A percentile compares a stretch with the other conserved stretches of the same genome.
These are phyloP conservation scores for Actinomortierella ambigua DNA, from an alignment of 371 early-diverging fungal species.

Conservation along the genomic window DNA sequence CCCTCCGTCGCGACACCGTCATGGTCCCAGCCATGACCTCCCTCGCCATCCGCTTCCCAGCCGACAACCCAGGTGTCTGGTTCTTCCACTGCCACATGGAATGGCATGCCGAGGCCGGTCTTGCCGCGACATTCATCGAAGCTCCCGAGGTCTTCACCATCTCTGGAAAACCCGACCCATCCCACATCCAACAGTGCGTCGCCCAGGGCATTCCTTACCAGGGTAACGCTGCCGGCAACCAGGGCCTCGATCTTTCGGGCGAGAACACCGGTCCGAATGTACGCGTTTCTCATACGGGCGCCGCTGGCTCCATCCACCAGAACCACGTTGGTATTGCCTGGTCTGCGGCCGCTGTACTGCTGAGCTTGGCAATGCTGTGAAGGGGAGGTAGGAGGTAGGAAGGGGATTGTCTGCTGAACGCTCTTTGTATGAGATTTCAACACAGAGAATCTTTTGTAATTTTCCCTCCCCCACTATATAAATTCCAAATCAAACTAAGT, in stretches of 20 bases:
- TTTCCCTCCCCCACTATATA: too few relatives aligned
- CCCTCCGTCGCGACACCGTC: slow-evolving; percentile 70
- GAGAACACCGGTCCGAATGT: slow-evolving; percentile 54
- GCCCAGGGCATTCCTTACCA: slow-evolving; percentile 54
- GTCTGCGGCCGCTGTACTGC: too few relatives aligned
- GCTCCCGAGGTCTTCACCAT: slow-evolving; percentile 62
- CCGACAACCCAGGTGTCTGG: slow-evolving; percentile 84
- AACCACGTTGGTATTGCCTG: too few relatives aligned
- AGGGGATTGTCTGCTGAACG: too few relatives aligned
- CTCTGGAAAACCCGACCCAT: slow-evolving; percentile 16
- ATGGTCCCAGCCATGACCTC: slow-evolving; percentile 61
- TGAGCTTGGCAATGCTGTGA: too few relatives aligned
- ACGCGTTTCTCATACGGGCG: too few relatives aligned
- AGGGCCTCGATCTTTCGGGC: slow-evolving; percentile 60
- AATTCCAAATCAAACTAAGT: too few relatives aligned
- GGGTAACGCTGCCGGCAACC: slow-evolving; percentile 77
- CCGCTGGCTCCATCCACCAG: too few relatives aligned
- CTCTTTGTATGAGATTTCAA: too few relatives aligned
- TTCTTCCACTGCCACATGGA: slow-evolving; percentile 83
- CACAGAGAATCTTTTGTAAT: too few relatives aligned
- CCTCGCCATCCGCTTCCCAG: slow-evolving; percentile 69
- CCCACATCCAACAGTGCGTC: slow-evolving; percentile 52
- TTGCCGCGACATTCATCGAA: slow-evolving; percentile 65
- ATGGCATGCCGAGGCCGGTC: slow-evolving; percentile 75
- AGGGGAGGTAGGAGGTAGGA: too few relatives aligned